Conservation (phyloP, 768 basidiomycete species). For the Pleurotus djamor region DNA sequence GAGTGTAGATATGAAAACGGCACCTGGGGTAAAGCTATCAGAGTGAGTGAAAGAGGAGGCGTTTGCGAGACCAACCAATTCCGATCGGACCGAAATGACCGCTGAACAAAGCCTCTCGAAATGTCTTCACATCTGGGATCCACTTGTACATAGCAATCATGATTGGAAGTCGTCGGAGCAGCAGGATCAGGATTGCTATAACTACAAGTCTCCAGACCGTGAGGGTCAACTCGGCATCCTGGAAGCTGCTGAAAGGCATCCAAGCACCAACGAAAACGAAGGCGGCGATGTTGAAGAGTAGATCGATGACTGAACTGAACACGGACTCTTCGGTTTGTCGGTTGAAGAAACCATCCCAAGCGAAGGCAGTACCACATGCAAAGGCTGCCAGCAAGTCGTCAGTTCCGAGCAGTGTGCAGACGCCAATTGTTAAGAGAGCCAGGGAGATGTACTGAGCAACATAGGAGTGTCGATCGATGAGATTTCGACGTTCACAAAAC, state of each 20-base stretch:
- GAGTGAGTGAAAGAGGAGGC: background rate
- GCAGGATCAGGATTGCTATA: constrained; percentile 77
- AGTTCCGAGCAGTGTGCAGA: constrained; percentile 81
- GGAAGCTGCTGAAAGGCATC: constrained; percentile 90
- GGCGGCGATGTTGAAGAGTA: constrained; percentile 93
- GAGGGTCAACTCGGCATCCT: constrained; percentile 61
- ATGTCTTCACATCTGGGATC: constrained; percentile 95
- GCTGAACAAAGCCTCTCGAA: constrained; percentile 90
- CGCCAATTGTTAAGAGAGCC: constrained; percentile 81
- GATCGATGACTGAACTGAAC: constrained; percentile 94
- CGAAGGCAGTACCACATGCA: constrained; percentile 92
- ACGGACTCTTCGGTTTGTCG: constrained; percentile 92
- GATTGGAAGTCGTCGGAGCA: constrained; percentile 80
- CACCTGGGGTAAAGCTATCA: constrained; percentile 44
- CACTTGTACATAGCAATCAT: constrained; percentile 85
- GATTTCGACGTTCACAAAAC: constrained; percentile 80
- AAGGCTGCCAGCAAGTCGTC: constrained; percentile 96
- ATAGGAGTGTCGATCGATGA: constrained; percentile 94
- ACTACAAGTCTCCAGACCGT: constrained; percentile 84
- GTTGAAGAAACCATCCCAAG: constrained; percentile 95
- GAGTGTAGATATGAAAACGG: constrained; percentile 90
- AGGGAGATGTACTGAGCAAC: constrained; percentile 89
- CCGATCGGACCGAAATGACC: constrained; percentile 95
- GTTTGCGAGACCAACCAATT: constrained; percentile 43
- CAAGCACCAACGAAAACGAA: constrained; percentile 97